A percentile compares a stretch with the other conserved stretches of the same genome.
phyloP scores from a whole-genome alignment of 2,329 filamentous ascomycete species.

The Neofusicoccum sp. region DNA sequence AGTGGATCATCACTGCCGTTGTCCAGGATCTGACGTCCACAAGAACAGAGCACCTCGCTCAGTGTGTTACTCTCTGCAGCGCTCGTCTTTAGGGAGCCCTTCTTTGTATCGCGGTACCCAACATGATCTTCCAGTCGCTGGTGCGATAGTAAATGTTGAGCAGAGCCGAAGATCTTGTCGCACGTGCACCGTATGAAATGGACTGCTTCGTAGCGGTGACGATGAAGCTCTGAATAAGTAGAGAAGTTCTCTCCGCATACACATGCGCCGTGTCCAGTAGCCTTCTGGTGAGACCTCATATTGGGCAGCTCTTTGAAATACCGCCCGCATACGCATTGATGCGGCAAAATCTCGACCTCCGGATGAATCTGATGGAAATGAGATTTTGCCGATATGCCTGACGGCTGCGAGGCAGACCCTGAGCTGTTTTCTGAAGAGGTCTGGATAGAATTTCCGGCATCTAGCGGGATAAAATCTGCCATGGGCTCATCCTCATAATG shows the following conservation, averaged over 20 bases:
- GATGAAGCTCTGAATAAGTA: slow-evolving; percentile 8
- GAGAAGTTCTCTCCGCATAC: slow-evolving; percentile 17
- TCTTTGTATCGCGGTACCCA: slow-evolving; percentile 16
- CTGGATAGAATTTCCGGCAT: not conserved
- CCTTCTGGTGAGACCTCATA: slow-evolving; percentile 13
- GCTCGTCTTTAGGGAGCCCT: not conserved
- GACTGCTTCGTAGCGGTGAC: slow-evolving; percentile 8
- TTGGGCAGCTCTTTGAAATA: slow-evolving; percentile 14
- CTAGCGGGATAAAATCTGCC: slow-evolving; percentile 14
- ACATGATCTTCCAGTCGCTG: slow-evolving; percentile 14
- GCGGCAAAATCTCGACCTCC: not conserved
- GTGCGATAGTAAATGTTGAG: slow-evolving; percentile 16
- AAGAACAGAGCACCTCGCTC: slow-evolving; percentile 14
- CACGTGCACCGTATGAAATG: slow-evolving; percentile 15
- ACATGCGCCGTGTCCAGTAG: slow-evolving; percentile 14
- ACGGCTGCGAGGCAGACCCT: not conserved
- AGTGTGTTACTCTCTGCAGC: slow-evolving; percentile 14
- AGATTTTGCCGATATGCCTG: not conserved
- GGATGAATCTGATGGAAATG: slow-evolving; percentile 17
- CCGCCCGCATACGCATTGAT: slow-evolving; percentile 15
- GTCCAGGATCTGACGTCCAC: slow-evolving; percentile 6
- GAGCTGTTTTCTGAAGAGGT: too few species aligned
- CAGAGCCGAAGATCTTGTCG: slow-evolving; percentile 7
- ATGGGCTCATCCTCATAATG: slow-evolving; percentile 2
- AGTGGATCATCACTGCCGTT: not conserved